phyloP scores from a whole-genome alignment of 345 rosid species.

The Eucalyptus sp. region DNA sequence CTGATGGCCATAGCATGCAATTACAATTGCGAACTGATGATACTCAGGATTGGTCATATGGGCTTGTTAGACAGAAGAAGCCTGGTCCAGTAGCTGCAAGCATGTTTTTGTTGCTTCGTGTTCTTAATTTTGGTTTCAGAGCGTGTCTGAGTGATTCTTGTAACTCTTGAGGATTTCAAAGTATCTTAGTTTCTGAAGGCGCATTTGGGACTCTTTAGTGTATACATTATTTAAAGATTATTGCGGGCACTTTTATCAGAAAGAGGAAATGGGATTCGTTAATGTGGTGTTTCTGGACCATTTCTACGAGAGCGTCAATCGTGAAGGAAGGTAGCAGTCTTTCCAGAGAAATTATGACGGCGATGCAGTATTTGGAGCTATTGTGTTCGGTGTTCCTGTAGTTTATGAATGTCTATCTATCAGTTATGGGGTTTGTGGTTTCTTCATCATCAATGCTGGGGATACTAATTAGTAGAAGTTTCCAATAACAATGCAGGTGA shows the following conservation, averaged over 20 bases:
- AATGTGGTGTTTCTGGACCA: neutral
- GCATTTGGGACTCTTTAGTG: too few relatives aligned
- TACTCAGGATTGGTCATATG: neutral
- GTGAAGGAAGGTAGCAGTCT: neutral
- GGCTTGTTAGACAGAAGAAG: neutral
- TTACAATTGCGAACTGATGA: neutral
- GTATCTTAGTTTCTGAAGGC: too few relatives aligned
- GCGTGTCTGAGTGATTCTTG: neutral
- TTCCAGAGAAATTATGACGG: neutral
- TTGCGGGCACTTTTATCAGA: neutral
- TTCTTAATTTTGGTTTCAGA: neutral
- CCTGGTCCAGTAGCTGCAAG: neutral
- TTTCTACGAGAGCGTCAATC: neutral
- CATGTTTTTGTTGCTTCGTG: neutral
- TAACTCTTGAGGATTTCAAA: too few relatives aligned
- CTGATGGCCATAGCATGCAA: neutral
- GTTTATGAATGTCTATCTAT: neutral
- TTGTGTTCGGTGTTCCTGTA: neutral
- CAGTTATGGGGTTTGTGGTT: neutral
- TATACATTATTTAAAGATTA: neutral
- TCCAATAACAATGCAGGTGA: slow-evolving; percentile 35
- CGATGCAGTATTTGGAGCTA: neutral
- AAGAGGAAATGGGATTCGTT: neutral
- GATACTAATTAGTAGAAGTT: neutral
- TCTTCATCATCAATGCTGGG: neutral